phyloP scores from a whole-genome alignment of 345 rosid genomes.

The Erodium maritimum region DNA sequence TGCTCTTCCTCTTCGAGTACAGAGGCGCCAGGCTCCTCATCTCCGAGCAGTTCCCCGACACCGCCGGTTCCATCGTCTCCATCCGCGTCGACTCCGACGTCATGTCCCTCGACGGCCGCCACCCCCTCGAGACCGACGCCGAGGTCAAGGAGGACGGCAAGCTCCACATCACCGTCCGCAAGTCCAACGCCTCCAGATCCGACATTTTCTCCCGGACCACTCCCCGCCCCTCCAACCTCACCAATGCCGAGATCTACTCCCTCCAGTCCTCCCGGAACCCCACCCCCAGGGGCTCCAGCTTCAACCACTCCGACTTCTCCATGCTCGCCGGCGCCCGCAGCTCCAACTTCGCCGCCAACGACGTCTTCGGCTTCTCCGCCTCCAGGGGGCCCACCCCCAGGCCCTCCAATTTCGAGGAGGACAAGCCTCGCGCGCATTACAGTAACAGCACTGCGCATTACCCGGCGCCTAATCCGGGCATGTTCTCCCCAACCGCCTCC shows the following conservation, averaged over 20 bases:
- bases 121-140: constrained; percentile 55
- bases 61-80: constrained; percentile 59
- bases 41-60: constrained; percentile 62
- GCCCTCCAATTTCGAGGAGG: constrained; percentile 82
- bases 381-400: constrained; percentile 78
- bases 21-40: constrained; percentile 52
- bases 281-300: constrained; percentile 39
- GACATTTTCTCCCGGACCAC: constrained; percentile 54
- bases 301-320: constrained; percentile 52
- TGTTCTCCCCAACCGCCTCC: constrained; percentile 64
- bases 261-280: constrained; percentile 55
- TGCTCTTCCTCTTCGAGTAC: constrained; percentile 62
- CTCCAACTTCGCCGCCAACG: constrained; percentile 69
- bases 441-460: constrained; percentile 49
- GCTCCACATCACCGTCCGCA: constrained; percentile 58
- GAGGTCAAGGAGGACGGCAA: constrained; percentile 59
- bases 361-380: constrained; percentile 43
- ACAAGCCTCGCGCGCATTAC: constrained; percentile 43
- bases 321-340: constrained; percentile 37
- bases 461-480: constrained; percentile 91
- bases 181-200: constrained; percentile 61
- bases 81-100: constrained; percentile 64
- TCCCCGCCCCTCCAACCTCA: constrained; percentile 64
- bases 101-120: constrained; percentile 62
- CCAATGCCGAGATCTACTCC: constrained; percentile 62